Evolutionary conservation across 495 filamentous ascomycete species (phyloP), one percentile per base, ranked within the genome.

Genomic region (Immersiella caudata): DNA sequence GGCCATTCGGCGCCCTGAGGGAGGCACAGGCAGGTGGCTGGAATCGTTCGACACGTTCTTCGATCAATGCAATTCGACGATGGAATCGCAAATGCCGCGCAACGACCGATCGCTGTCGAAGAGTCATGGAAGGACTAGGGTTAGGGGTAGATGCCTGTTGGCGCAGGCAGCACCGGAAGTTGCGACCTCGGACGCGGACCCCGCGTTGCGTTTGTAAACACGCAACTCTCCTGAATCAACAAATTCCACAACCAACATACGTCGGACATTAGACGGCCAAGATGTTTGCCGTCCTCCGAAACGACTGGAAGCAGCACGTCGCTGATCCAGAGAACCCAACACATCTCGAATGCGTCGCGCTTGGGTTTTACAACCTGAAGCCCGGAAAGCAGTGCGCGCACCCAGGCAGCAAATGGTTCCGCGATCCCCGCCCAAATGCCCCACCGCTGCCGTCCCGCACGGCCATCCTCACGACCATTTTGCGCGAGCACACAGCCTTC

Each of bases 361-460:
- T 40, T 2, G 46, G 58, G 12, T 62, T 56, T 49, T 20, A 24
- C 27, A 14, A 46, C 58, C 26, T 65, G 26, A 55, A 54, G 24
- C 57, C 57, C 12, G 65, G 65, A 24, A 67, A 67, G 26, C 65
- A 67, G 27, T 67, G 65, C n/a, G 22, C 58, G 22, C 65, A 67
- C 22, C 58, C 65, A 2, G 46, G 26, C 22, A 61, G 24, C 58
- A 27, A 6, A n/a, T 62, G 40, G 65, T 67, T 67, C 21, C 65
- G 65, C 59, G 58, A 67, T 58, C 58, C 58, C 3, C 65, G 65
- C 27, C 58, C 65, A 6, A 60, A 56, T 1, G 55, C 64, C 18
- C 64, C 64, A 1, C 40, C 64, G 1, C 64, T 66, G 12, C 64
- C 54, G 21, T 46, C 65, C 1, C 65, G 58, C 57, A 35, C 33